phyloP scores from a whole-genome alignment of 768 basidiomycete species.

The Amylocystis lapponica region DNA sequence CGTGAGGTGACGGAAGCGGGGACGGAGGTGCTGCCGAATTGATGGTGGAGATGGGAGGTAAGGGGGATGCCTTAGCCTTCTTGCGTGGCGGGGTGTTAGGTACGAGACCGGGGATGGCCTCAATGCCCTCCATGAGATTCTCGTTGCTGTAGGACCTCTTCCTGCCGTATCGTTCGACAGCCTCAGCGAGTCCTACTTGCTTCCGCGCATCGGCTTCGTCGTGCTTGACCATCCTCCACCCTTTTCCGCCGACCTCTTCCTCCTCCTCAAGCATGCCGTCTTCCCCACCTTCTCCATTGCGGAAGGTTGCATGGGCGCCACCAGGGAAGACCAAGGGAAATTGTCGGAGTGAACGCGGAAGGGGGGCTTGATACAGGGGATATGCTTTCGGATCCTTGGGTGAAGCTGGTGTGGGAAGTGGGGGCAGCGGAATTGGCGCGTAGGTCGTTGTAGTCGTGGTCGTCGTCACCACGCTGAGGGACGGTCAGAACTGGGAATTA shows the following conservation, averaged over 20 bases:
- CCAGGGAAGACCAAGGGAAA: conserved; percentile 81
- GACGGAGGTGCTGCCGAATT: conserved; percentile 78
- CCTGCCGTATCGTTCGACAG: conserved; percentile 73
- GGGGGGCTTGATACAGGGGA: conserved; percentile 66
- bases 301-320: conserved; percentile 75
- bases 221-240: conserved; percentile 72
- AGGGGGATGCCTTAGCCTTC: conserved; percentile 60
- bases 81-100: conserved; percentile 59
- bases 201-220: conserved; percentile 50
- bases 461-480: conserved; percentile 78
- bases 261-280: conserved; percentile 71
- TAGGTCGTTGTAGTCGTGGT: conserved; percentile 88
- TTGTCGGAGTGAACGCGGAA: conserved; percentile 67
- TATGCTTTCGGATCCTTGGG: conserved; percentile 79
- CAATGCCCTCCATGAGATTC: conserved; percentile 71
- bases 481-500: conserved; percentile 1
- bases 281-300: conserved; percentile 58
- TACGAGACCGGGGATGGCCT: conserved; percentile 45
- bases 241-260: conserved; percentile 53
- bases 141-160: conserved; percentile 51
- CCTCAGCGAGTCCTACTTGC: conserved; percentile 66
- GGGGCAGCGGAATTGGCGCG: conserved; percentile 79
- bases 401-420: conserved; percentile 61
- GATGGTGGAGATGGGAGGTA: conserved; percentile 57
- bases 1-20: conserved; percentile 79